These are phyloP conservation scores for Handroanthus guayacan DNA, from an alignment of 257 asterid species.

Conservation along the genomic window DNA sequence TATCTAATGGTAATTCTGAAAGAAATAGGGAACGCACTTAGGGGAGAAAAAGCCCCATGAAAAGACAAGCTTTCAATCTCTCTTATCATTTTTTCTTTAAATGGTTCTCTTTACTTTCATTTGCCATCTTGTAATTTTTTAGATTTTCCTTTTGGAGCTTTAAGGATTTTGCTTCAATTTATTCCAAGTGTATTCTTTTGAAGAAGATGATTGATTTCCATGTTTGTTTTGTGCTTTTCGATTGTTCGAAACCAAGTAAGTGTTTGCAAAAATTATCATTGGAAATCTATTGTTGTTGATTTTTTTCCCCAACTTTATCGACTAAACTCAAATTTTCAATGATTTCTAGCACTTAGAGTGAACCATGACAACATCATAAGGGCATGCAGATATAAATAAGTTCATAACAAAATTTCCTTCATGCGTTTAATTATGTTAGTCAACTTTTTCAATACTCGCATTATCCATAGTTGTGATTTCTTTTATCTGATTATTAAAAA, in stretches of 20 bases:
- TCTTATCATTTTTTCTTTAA: neutral
- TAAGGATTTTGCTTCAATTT: constrained; percentile 27
- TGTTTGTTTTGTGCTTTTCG: constrained; percentile 34
- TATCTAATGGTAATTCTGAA: constrained; percentile 72
- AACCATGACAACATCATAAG: constrained; percentile 63
- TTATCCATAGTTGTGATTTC: too few relatives aligned
- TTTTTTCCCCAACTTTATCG: too few relatives aligned
- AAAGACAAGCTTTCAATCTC: constrained; percentile 48
- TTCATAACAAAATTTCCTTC: neutral
- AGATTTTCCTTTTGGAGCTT: constrained; percentile 25
- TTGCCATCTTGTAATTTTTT: constrained; percentile 20
- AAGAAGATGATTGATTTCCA: constrained; percentile 33
- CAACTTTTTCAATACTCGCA: too few relatives aligned
- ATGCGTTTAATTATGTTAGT: neutral
- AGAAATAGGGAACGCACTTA: constrained; percentile 89
- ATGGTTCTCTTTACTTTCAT: neutral
- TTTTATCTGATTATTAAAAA: too few relatives aligned
- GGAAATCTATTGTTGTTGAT: too few relatives aligned
- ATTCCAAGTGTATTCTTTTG: constrained; percentile 24
- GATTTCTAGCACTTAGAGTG: constrained; percentile 61
- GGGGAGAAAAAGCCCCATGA: constrained; percentile 81
- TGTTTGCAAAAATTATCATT: too few relatives aligned
- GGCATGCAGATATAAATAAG: constrained; percentile 43
- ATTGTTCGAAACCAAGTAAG: constrained; percentile 21
- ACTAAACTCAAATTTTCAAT: too few relatives aligned